Base-by-base conservation (phyloP, 2,329 filamentous ascomycete genomes). In the Verruconis gallopava region DNA sequence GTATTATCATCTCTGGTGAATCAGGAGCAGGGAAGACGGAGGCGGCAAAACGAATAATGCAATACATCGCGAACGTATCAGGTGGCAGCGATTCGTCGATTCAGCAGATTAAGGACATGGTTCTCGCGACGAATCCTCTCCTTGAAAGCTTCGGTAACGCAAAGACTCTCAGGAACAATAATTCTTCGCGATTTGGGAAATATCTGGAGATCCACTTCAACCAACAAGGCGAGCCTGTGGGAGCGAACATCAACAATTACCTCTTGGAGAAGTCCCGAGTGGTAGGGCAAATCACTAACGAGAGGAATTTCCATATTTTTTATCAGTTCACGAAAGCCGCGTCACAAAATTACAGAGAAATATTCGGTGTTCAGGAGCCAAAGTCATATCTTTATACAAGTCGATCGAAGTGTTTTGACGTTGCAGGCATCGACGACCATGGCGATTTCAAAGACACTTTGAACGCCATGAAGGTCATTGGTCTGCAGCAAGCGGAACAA, bases 231-330 rank as follows among this genome's bases (percentile, higher is more conserved):
- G 89, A 96, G 62, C 91, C 91, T 0, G 80, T 95, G 9, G 91
- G 91, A 54, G 91, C 91, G 46, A 91, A 94, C 61, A 95, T 98
- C 63, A 95, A 89, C 57, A 98, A 98, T 62, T 98, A 98, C 57
- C 71, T 98, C 18, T 72, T 98, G 41, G 91, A 98, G 61, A 96
- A 96, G 69, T 80, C 85, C 37, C 75, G 91, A 66, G 91, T 98
- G 14, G 86, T 94, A 6, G 86, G 89, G 13, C 91, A 96, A 66
- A 96, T 96, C 52, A 71, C 68, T 45, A 93, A 95, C 60, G 91
- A 98, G 71, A 78, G 91, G 52, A 96, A 94, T 65, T 98, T 98
- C 63, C 91, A 98, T 65, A 96, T 98, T 55, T 98, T 98, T 62
- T 98, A 98, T 65, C 91, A 98, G 62, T 95, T 96, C 62, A 85